Evolutionary conservation across 2,329 filamentous ascomycete genomes (phyloP).

Genomic region (Botryotinia calthae): DNA sequence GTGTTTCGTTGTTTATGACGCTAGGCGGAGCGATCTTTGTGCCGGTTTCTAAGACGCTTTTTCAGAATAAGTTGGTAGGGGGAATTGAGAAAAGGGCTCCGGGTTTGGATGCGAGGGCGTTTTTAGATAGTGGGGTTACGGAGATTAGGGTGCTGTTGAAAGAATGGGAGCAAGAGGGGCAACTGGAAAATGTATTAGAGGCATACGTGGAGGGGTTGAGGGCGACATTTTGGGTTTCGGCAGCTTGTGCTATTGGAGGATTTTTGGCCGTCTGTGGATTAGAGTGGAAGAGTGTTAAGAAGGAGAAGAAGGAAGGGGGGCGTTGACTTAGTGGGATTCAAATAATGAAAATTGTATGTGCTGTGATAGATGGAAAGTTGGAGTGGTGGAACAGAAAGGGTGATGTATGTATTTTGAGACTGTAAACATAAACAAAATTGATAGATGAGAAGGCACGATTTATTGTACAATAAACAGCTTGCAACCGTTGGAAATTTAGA

Average conservation of each 20-base stretch:
- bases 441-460: too few species aligned
- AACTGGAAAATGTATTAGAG: conserved; percentile 45
- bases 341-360: too few species aligned
- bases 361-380: too few species aligned
- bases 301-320: conserved; percentile 29
- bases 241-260: conserved; percentile 47
- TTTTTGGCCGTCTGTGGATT: conserved; percentile 47
- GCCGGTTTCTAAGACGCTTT: conserved; percentile 62
- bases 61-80: conserved; percentile 60
- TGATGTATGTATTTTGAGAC: too few species aligned
- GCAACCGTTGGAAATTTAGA: too few species aligned
- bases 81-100: conserved; percentile 47
- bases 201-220: conserved; percentile 57
- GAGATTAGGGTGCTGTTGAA: conserved; percentile 48
- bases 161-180: conserved; percentile 43
- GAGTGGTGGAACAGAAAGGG: too few species aligned
- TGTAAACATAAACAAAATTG: too few species aligned
- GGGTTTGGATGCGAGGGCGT: conserved; percentile 45
- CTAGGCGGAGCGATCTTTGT: conserved; percentile 65
- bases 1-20: conserved; percentile 59
- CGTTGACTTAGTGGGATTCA: too few species aligned
- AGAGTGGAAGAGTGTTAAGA: conserved; percentile 55
- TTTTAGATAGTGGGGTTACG: conserved; percentile 54
- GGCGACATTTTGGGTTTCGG: conserved; percentile 52
- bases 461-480: too few species aligned